A percentile compares a stretch with the other conserved stretches of the same genome.
phyloP scores from a whole-genome alignment of 805 yeast species.

The Nakazawaea peltata region DNA sequence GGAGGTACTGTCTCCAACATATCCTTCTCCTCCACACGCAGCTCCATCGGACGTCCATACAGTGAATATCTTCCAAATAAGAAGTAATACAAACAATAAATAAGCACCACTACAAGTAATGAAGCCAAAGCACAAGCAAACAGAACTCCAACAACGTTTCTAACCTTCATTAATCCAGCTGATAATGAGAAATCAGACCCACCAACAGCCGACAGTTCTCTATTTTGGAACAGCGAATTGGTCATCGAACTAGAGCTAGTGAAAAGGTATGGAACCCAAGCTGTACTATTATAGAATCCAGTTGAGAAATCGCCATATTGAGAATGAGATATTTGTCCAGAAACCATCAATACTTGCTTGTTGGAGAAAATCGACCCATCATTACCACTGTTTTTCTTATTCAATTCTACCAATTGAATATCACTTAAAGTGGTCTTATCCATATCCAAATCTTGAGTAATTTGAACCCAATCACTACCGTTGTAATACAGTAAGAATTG shows the following conservation, averaged over 20 bases:
- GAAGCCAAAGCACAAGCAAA: conserved; percentile 59
- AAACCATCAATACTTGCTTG: conserved; percentile 40
- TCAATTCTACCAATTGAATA: conserved; percentile 28
- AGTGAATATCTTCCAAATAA: conserved; percentile 27
- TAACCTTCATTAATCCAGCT: conserved; percentile 31
- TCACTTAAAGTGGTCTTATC: conserved; percentile 34
- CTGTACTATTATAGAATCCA: conserved; percentile 56
- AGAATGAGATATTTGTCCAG: conserved; percentile 46
- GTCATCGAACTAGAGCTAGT: conserved; percentile 25
- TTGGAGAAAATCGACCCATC: conserved; percentile 29
- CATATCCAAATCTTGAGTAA: conserved; percentile 27
- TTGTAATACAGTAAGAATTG: conserved; percentile 31
- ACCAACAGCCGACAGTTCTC: conserved; percentile 11
- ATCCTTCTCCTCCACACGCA: conserved; percentile 52
- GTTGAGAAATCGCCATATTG: conserved; percentile 49
- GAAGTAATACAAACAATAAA: conserved; percentile 31
- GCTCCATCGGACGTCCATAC: conserved; percentile 35
- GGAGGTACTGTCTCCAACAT: conserved; percentile 61
- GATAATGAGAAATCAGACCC: conserved; percentile 4
- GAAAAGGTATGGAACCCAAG: conserved; percentile 61
- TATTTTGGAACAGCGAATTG: conserved; percentile 25
- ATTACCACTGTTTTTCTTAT: conserved; percentile 16
- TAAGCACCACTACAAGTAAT: conserved; percentile 27
- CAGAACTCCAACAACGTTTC: conserved; percentile 62
- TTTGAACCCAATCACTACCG: conserved; percentile 38